Conservation (phyloP, 306 rosid genomes). For the Herpetospermum pedunculosum region DNA sequence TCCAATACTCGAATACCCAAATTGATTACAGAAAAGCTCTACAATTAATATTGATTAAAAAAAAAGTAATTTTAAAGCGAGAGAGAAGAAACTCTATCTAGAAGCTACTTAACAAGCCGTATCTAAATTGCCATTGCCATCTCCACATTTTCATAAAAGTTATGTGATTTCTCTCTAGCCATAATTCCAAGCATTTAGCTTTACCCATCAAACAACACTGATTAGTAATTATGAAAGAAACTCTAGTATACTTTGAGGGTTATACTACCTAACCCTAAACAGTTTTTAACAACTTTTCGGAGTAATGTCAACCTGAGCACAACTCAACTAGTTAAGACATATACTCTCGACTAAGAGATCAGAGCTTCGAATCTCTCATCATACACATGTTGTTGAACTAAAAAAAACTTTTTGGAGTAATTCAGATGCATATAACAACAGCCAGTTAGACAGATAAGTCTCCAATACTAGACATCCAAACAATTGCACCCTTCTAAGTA, state of each 20-base stretch:
- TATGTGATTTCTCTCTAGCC: background rate
- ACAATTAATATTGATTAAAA: background rate
- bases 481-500: background rate
- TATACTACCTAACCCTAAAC: background rate
- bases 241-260: background rate
- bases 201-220: background rate
- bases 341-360: too few relatives aligned
- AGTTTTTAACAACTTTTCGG: background rate
- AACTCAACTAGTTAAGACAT: too few relatives aligned
- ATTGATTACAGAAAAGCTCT: background rate
- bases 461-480: background rate
- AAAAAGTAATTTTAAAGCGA: background rate
- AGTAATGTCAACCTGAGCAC: too few relatives aligned
- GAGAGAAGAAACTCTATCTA: background rate
- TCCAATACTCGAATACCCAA: background rate
- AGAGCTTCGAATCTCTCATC: too few relatives aligned
- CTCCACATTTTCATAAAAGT: background rate
- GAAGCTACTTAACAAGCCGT: background rate
- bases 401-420: background rate
- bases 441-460: background rate
- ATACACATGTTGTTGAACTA: too few relatives aligned
- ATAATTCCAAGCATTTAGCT: background rate
- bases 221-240: background rate
- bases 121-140: background rate
- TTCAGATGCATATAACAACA: background rate